A percentile compares a stretch with the other conserved stretches of the same genome.
These are phyloP conservation scores for Udeniomyces megalosporus DNA, from an alignment of 768 basidiomycete genomes.

Conservation along the genomic window DNA sequence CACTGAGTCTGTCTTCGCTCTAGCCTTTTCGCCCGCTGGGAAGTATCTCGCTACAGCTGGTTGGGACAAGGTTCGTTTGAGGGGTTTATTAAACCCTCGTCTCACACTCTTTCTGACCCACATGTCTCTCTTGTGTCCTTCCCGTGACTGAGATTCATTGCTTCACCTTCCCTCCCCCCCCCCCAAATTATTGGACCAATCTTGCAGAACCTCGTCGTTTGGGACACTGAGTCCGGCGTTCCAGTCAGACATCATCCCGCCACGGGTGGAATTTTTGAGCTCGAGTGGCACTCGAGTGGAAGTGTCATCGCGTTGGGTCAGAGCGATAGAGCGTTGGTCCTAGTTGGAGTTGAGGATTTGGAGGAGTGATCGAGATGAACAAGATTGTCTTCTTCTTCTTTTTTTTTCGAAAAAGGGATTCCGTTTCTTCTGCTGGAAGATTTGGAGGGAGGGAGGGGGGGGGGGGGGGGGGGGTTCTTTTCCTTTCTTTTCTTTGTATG, in stretches of 20 bases:
- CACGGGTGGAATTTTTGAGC: slow-evolving; percentile 11
- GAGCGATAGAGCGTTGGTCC: neutral
- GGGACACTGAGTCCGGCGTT: neutral
- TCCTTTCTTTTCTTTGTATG: slow-evolving; percentile 16
- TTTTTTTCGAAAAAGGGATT: too few species aligned
- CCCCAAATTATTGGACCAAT: too few species aligned
- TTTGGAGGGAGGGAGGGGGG: too few species aligned
- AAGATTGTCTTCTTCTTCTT: neutral
- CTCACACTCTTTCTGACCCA: neutral
- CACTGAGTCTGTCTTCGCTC: slow-evolving; percentile 50
- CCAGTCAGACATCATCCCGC: slow-evolving; percentile 5
- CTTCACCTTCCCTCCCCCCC: neutral
- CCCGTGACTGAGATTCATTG: too few species aligned
- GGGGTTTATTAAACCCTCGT: slow-evolving; percentile 19
- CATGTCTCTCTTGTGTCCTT: neutral
- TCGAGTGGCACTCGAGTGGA: slow-evolving; percentile 12
- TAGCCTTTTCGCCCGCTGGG: slow-evolving; percentile 57
- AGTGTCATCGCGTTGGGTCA: slow-evolving; percentile 11
- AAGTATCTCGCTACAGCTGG: slow-evolving; percentile 57
- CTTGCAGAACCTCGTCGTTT: neutral
- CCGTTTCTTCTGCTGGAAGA: too few species aligned
- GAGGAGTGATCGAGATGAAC: neutral
- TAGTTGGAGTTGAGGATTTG: slow-evolving; percentile 13
- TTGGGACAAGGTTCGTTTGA: slow-evolving; percentile 57
- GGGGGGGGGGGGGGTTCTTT: too few species aligned